These are phyloP conservation scores for Picochlorum costavermella DNA, from an alignment of 139 green algal species.

Conservation along the genomic window DNA sequence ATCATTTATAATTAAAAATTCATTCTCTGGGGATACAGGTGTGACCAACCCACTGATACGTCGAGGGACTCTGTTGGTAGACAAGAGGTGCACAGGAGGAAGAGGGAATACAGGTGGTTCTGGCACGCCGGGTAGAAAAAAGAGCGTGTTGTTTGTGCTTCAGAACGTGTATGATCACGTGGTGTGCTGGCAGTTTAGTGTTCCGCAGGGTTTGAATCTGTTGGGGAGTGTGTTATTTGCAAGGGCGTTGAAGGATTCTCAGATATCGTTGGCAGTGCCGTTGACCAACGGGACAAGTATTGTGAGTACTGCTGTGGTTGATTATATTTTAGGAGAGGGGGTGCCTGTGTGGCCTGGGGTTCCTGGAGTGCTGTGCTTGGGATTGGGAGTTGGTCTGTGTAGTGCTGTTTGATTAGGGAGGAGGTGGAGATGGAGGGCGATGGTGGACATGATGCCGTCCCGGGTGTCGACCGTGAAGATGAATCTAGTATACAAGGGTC, in stretches of 20 bases:
- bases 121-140: too few species aligned
- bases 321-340: conserved; percentile 50
- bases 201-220: conserved; percentile 44
- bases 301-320: conserved; percentile 46
- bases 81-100: neutral
- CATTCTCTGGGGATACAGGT: too few species aligned
- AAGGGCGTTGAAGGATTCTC: conserved; percentile 22
- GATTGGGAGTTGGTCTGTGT: conserved; percentile 29
- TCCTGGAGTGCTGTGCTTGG: conserved; percentile 33
- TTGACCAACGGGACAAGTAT: conserved; percentile 60
- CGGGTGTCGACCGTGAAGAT: too few species aligned
- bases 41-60: conserved; percentile 58
- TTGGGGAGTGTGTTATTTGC: conserved; percentile 44
- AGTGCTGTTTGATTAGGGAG: conserved; percentile 45
- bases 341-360: conserved; percentile 23
- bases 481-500: too few species aligned
- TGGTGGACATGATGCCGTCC: too few species aligned
- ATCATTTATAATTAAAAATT: too few species aligned
- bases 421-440: too few species aligned
- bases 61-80: conserved; percentile 20
- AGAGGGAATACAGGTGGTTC: too few species aligned
- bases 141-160: too few species aligned
- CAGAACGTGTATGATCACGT: conserved; percentile 9
- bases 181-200: conserved; percentile 15
- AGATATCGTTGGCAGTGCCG: conserved; percentile 44